Percentiles rank a stretch among this genome's conserved stretches.
Conservation (phyloP, 345 rosid species). For the Brassica juncea region DNA sequence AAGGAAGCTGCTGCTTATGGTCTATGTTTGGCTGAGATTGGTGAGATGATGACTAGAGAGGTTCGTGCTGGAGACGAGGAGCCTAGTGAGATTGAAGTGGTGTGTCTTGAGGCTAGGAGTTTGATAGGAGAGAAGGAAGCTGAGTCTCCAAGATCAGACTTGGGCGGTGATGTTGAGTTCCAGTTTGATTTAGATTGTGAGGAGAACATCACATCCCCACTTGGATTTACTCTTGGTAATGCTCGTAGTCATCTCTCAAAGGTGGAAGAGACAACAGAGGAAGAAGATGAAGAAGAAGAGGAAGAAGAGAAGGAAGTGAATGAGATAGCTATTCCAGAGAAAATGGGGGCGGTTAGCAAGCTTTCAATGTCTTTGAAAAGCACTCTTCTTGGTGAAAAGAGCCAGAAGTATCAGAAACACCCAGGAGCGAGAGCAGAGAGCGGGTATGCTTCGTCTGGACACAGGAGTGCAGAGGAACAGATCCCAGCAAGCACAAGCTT, state of each 20-base stretch:
- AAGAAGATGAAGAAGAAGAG: slow-evolving; percentile 55
- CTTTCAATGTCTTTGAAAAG: slow-evolving; percentile 78
- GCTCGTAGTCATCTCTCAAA: slow-evolving; percentile 60
- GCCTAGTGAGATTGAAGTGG: slow-evolving; percentile 91
- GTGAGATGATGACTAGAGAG: slow-evolving; percentile 98
- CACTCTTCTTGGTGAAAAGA: slow-evolving; percentile 64
- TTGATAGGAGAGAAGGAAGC: slow-evolving; percentile 58
- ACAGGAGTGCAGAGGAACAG: slow-evolving; percentile 89
- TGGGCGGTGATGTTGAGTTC: slow-evolving; percentile 57
- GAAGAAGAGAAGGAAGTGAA: slow-evolving; percentile 45
- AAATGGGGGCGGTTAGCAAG: slow-evolving; percentile 49
- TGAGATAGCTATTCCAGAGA: slow-evolving; percentile 33
- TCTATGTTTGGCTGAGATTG: slow-evolving; percentile 87
- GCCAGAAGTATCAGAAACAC: slow-evolving; percentile 53
- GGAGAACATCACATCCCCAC: slow-evolving; percentile 45
- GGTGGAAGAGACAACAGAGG: slow-evolving; percentile 75
- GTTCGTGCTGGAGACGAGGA: slow-evolving; percentile 79
- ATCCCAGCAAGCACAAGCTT: slow-evolving; percentile 77
- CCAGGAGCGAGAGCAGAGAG: slow-evolving; percentile 55
- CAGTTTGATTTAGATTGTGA: slow-evolving; percentile 77
- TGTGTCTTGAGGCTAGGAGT: slow-evolving; percentile 84
- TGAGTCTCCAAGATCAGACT: slow-evolving; percentile 49
- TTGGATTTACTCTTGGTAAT: slow-evolving; percentile 51
- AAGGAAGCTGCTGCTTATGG: slow-evolving; percentile 84
- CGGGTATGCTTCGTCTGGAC: slow-evolving; percentile 63